Evolutionary conservation across 768 basidiomycete genomes (phyloP), one percentile per base, ranked within the genome.

Genomic region (Hypsizygus marmoreus): DNA sequence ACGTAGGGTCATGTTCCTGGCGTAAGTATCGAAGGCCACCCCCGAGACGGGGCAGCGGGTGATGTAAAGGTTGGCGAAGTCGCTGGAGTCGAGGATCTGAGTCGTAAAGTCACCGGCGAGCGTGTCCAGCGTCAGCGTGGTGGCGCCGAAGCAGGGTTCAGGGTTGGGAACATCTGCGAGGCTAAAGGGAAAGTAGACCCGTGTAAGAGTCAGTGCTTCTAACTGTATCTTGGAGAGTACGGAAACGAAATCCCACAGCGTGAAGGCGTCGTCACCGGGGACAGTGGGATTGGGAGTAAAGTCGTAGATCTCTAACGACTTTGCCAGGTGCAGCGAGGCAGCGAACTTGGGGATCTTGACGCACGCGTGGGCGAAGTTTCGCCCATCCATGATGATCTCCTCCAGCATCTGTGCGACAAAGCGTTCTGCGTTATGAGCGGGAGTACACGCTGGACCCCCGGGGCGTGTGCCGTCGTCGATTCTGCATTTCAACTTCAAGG

Each of bases 401-500:
- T 47, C 42, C 11, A 59, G 42, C n/a, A 32, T n/a, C 22, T 54
- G 48, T 23, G 48, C 47, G 7, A 12, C 6, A 33, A 33, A 17
- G 25, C 13, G 17, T 29, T 6, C 11, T 25, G n/a, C n/a, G n/a
- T n/a, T n/a, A n/a, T n/a, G n/a, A n/a, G n/a, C n/a, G n/a, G n/a
- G n/a, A n/a, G n/a, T n/a, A n/a, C n/a, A n/a, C n/a, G n/a, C n/a
- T n/a, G n/a, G n/a, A n/a, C n/a, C n/a, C n/a, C n/a, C n/a, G n/a
- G n/a, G n/a, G n/a, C n/a, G n/a, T n/a, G n/a, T 38, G 11, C 46
- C 53, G 26, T 59, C 58, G 26, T 57, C 53, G 12, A 43, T 20
- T 25, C 48, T 45, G 17, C 50, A 56, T 11, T 53, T 47, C 22
- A 59, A 40, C 29, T 32, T 47, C 17, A 51, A 44, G 17, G 44